A percentile compares a stretch with the other conserved stretches of the same genome.
Conservation (phyloP, 805 yeast genomes). For the Wickerhamomyces sydowiorum region DNA sequence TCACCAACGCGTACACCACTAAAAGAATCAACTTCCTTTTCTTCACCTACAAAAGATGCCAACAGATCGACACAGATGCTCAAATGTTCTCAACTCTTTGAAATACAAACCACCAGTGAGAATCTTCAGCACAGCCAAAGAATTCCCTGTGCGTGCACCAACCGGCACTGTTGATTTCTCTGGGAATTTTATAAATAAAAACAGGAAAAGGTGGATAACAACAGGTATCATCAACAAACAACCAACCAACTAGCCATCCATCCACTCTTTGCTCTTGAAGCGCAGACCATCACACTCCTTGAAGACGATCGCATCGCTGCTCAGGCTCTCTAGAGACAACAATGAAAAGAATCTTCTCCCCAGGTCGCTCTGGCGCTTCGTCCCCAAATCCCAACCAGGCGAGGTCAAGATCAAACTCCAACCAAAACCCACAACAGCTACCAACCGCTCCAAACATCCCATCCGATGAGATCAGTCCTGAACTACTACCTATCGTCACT, state of each 20-base stretch:
- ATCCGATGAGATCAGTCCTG: slow-evolving; percentile 26
- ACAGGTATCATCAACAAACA: background rate
- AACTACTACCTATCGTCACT: slow-evolving; percentile 63
- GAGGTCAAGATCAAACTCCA: slow-evolving; percentile 1
- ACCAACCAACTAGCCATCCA: background rate
- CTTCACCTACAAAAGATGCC: too few species aligned
- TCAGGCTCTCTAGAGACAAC: background rate
- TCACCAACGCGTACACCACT: too few species aligned
- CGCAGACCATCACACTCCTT: too few species aligned
- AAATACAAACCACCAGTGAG: too few species aligned
- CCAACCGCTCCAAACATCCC: background rate
- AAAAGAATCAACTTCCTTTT: too few species aligned
- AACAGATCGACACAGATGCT: too few species aligned
- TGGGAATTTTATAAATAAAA: background rate
- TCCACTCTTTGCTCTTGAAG: too few species aligned
- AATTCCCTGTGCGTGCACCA: too few species aligned
- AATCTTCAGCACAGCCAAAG: too few species aligned
- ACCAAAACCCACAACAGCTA: slow-evolving; percentile 1
- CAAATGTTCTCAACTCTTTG: too few species aligned
- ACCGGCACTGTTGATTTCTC: background rate
- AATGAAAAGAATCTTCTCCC: slow-evolving; percentile 21
- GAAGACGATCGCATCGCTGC: background rate
- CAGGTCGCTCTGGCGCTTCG: slow-evolving; percentile 12
- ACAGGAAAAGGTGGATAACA: background rate
- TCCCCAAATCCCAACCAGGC: slow-evolving; percentile 8